Base-by-base conservation (phyloP, 257 asterid genomes). In the Thymus quinquecostatus region DNA sequence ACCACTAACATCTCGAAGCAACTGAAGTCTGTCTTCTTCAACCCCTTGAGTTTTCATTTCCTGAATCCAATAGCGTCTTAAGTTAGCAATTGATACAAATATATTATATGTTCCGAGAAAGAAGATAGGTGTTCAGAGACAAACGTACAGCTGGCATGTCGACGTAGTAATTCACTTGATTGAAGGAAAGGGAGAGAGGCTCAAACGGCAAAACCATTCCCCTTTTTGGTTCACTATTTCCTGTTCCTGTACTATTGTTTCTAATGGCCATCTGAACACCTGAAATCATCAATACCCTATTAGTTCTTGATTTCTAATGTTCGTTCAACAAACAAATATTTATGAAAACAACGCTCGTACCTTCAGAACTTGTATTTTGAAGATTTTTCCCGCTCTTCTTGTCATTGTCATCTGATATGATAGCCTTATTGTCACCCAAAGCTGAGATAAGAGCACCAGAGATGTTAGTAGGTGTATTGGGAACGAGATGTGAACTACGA, bases 121-220 rank as follows among this genome's bases (percentile, higher is more conserved):
- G 69, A 10, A 64, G 6, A 29, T 10, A 29, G 41, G 6, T n/a
- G 14, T 43, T 34, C 32, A 21, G 10, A 10, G 11, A 34, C 10
- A n/a, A 14, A 67, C 96, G 77, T 82, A 91, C 97, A 32, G 89
- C 76, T n/a, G 96, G 97, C 97, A 89, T 91, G 53, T 87, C 92
- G 5, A 91, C 97, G 38, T 81, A 87, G 82, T 91, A 91, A 48
- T 87, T 87, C 65, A 89, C 87, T 65, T 86, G 91, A 78, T 81
- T 75, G 83, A 91, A 91, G 28, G 91, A 81, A 61, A 91, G 91
- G 48, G 96, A 91, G 69, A 91, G 91, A 3, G 92, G 95, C 71
- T 87, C 77, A 55, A 87, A 91, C 11, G 97, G 97, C 67, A 89
- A 77, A 69, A 89, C 86, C 96, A 91, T 89, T 61, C 90, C 96